Conservation (phyloP, 192 early-diverging fungal genomes). For the Umbelopsis isabellina region DNA sequence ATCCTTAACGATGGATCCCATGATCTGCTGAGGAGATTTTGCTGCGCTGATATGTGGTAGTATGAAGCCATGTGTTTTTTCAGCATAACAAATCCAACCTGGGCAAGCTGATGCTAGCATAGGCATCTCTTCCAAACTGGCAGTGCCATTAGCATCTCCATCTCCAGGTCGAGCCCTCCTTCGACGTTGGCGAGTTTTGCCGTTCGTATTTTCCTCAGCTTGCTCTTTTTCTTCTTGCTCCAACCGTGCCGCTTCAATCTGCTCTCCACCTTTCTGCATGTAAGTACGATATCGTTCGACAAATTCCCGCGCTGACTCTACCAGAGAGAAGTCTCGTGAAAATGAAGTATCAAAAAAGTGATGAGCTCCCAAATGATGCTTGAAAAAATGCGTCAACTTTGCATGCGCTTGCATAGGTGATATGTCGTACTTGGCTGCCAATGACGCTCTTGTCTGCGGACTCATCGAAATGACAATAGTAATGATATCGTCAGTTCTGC, state of each 20-base stretch:
- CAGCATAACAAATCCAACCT: constrained; percentile 99
- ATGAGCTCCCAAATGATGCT: constrained; percentile 75
- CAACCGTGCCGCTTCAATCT: constrained; percentile 30
- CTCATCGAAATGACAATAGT: constrained; percentile 87
- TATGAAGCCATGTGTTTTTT: constrained; percentile 93
- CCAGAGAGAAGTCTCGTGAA: constrained; percentile 83
- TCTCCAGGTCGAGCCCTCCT: constrained; percentile 33
- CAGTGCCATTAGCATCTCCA: constrained; percentile 28
- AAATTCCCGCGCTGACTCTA: constrained; percentile 89
- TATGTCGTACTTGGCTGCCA: constrained; percentile 84
- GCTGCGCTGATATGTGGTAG: constrained; percentile 87
- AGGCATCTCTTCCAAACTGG: constrained; percentile 42
- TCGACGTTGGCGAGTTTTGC: constrained; percentile 23
- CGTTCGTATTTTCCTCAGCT: constrained; percentile 28
- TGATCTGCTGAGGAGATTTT: constrained; percentile 97
- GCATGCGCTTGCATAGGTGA: constrained; percentile 58
- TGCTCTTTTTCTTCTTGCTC: constrained; percentile 44
- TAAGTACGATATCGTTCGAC: constrained; percentile 68
- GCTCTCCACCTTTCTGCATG: constrained; percentile 35
- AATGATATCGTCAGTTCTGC: constrained; percentile 42
- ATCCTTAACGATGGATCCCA: constrained; percentile 92
- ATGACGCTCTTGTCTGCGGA: constrained; percentile 87
- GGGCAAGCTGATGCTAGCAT: constrained; percentile 69
- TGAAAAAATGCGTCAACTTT: constrained; percentile 77
- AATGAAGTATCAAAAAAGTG: constrained; percentile 90